A percentile compares a stretch with the other conserved stretches of the same genome.
Conservation (phyloP, 1,284 basidiomycete genomes). For the Peniophora sp. region DNA sequence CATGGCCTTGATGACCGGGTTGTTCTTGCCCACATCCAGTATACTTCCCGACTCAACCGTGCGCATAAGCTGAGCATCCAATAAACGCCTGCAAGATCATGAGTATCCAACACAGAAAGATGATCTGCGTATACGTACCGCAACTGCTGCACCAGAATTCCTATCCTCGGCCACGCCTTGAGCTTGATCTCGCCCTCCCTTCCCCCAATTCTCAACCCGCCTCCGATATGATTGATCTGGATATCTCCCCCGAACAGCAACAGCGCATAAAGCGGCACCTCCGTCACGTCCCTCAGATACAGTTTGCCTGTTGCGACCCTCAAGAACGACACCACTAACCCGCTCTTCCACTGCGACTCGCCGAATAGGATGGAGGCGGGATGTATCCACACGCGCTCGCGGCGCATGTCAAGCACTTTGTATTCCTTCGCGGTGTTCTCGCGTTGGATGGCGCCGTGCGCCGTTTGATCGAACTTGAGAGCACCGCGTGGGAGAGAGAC, state of each 20-base stretch:
- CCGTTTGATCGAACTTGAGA: slow-evolving; percentile 76
- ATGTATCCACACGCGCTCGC: slow-evolving; percentile 71
- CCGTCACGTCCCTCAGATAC: slow-evolving; percentile 83
- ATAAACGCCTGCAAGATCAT: slow-evolving; percentile 21
- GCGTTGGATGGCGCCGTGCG: slow-evolving; percentile 73
- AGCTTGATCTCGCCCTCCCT: slow-evolving; percentile 51
- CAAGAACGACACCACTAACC: slow-evolving; percentile 78
- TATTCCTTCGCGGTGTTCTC: slow-evolving; percentile 80
- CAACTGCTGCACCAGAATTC: slow-evolving; percentile 85
- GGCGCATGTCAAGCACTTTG: slow-evolving; percentile 63
- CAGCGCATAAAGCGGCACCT: slow-evolving; percentile 82
- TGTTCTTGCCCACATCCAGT: slow-evolving; percentile 39
- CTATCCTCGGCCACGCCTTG: slow-evolving; percentile 82
- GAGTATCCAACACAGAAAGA: background rate
- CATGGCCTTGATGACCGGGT: slow-evolving; percentile 63
- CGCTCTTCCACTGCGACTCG: slow-evolving; percentile 65
- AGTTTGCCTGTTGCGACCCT: slow-evolving; percentile 83
- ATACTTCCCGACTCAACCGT: slow-evolving; percentile 47
- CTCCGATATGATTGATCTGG: slow-evolving; percentile 70
- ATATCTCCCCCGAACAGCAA: slow-evolving; percentile 81
- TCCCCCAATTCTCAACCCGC: slow-evolving; percentile 63
- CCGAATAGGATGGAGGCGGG: slow-evolving; percentile 81
- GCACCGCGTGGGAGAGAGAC: slow-evolving; percentile 69
- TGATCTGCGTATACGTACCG: slow-evolving; percentile 36
- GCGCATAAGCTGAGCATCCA: slow-evolving; percentile 62